Percentiles rank a stretch among this genome's conserved stretches.
Evolutionary conservation across 2,329 filamentous ascomycete species (phyloP).

Genomic region (Pseudogymnoascus verrucosus): DNA sequence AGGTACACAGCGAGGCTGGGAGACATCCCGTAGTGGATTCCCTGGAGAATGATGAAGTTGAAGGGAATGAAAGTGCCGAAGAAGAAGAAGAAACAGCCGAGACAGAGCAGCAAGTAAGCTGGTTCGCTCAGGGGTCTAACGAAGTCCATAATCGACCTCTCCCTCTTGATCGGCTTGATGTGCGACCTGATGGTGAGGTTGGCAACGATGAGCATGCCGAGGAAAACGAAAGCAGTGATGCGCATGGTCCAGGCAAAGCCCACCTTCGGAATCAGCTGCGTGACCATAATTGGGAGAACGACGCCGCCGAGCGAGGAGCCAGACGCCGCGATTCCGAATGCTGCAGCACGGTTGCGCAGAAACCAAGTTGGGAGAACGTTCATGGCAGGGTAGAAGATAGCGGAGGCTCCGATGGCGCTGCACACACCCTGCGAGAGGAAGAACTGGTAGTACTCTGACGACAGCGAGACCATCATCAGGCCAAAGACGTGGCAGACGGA

Average conservation of each 20-base stretch:
- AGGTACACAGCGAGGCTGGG: slow-evolving; percentile 41
- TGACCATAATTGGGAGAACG: slow-evolving; percentile 54
- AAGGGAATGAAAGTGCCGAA: slow-evolving; percentile 47
- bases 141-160: slow-evolving; percentile 29
- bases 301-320: slow-evolving; percentile 46
- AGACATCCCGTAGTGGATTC: slow-evolving; percentile 39
- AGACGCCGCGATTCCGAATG: slow-evolving; percentile 40
- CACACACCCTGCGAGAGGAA: slow-evolving; percentile 40
- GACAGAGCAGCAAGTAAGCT: slow-evolving; percentile 31
- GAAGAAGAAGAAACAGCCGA: slow-evolving; percentile 38
- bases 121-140: slow-evolving; percentile 31
- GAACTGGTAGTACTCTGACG: slow-evolving; percentile 45
- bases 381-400: slow-evolving; percentile 38
- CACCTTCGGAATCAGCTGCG: slow-evolving; percentile 42
- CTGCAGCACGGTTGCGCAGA: slow-evolving; percentile 39
- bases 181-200: slow-evolving; percentile 45
- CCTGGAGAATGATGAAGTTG: slow-evolving; percentile 35
- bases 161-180: slow-evolving; percentile 33
- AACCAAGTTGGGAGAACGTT: slow-evolving; percentile 40
- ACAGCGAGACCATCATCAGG: slow-evolving; percentile 56
- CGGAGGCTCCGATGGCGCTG: slow-evolving; percentile 36
- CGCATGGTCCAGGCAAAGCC: slow-evolving; percentile 52
- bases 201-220: slow-evolving; percentile 44
- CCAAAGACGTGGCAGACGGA: slow-evolving; percentile 50
- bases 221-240: slow-evolving; percentile 46